Evolutionary conservation across 176 grass and related monocot genomes (phyloP).

Genomic region (Rhynchospora pubera): DNA sequence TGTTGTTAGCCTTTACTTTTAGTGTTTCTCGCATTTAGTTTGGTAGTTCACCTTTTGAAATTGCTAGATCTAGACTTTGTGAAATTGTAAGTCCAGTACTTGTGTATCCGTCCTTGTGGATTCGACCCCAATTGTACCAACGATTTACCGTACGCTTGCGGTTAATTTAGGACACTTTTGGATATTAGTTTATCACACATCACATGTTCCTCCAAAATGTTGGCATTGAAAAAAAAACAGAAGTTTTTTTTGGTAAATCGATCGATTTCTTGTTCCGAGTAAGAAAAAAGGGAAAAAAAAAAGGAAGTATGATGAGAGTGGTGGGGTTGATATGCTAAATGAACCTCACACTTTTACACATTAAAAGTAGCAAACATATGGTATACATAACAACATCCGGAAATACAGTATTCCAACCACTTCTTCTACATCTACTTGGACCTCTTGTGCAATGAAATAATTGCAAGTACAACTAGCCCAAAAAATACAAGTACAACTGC

Average conservation of each 20-base stretch:
- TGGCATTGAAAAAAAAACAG: too few relatives aligned
- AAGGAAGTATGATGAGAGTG: not conserved
- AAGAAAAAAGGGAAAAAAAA: not conserved
- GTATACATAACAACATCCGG: not conserved
- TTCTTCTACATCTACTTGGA: slow-evolving; percentile 31
- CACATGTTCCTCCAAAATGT: too few relatives aligned
- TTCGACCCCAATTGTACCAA: too few relatives aligned
- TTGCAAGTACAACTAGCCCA: slow-evolving; percentile 45
- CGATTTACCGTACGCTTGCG: too few relatives aligned
- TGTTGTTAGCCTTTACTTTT: too few relatives aligned
- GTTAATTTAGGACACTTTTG: too few relatives aligned
- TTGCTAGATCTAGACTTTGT: too few relatives aligned
- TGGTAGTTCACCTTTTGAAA: too few relatives aligned
- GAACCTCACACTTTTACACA: not conserved
- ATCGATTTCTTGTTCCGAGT: not conserved
- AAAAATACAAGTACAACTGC: slow-evolving; percentile 43
- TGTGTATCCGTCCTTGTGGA: too few relatives aligned
- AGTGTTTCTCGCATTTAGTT: too few relatives aligned
- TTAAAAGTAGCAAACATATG: not conserved
- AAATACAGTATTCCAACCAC: not conserved
- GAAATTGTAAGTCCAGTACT: too few relatives aligned
- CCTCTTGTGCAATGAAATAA: slow-evolving; percentile 53
- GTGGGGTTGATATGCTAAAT: not conserved
- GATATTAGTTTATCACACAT: too few relatives aligned
- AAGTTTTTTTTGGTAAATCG: not conserved